Base-by-base conservation (phyloP, 1,284 basidiomycete genomes). In the Ceraceosorus guamensis region DNA sequence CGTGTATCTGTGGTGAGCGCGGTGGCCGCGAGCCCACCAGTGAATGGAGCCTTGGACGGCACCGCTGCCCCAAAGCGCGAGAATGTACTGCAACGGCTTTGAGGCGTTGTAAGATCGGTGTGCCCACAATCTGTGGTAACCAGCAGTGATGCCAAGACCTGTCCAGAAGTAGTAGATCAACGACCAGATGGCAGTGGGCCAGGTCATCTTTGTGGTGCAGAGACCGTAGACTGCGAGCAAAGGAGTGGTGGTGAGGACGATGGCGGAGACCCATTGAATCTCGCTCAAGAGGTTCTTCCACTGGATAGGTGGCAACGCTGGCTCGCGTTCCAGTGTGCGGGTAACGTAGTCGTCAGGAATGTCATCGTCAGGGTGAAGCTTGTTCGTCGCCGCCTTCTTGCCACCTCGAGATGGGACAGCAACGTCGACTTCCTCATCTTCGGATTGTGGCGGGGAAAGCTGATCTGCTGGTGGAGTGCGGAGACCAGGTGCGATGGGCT, bases 1-100 rank as follows among this genome's bases (percentile, higher is more conserved):
- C 53, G 73, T 75, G 65, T 75, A 75, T 14, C 73, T 63, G 65
- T 75, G 73, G 62, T 75, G 73, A n/a, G 73, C 72, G 43, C 73
- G 71, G 61, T 75, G 73, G 30, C 73, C 73, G 43, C 73, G 73
- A 11, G 73, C 60, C 73, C 73, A 75, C 73, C 73, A 75, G 60
- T 71, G 68, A 46, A 73, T 73, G 34, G 71, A 74, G 52, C 73
- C 73, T 56, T 75, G 59, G 3, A 75, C 70, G 35, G 73, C 67
- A 37, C 69, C 68, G 34, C 71, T 71, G 33, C 73, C 73, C 67
- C 70, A 70, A 57, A 73, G 67, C 39, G 71, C 69, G 34, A 75
- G 66, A 49, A 60, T 60, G 55, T 70, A 70, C 53, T 74, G 65
- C 37, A 75, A 63, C 8, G 70, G 65, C 8, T 39, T 18, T 6